Evolutionary conservation across 768 basidiomycete species (phyloP), one percentile per base, ranked within the genome.

Genomic region (Russula olivacea): DNA sequence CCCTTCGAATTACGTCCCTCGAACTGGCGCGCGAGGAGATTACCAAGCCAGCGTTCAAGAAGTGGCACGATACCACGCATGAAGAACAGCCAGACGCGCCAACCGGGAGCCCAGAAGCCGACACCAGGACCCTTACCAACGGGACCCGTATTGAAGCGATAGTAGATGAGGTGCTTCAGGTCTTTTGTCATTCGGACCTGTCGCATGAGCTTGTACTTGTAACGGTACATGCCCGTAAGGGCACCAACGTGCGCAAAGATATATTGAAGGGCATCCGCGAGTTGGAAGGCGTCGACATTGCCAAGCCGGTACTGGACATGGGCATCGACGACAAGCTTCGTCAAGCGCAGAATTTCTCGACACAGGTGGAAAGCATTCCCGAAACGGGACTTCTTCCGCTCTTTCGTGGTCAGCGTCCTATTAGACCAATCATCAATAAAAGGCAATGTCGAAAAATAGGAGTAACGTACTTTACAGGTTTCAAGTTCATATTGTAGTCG

Each of bases 101-200:
- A 99, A 41, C 97, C 97, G 38, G 97, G 97, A 54, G 95, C 94
- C 97, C 97, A 99, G 81, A 99, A 98, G 61, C 97, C 97, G 71
- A 91, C 93, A 68, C 97, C 97, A 54, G 97, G 97, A 68, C 97
- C 97, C 74, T 99, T 99, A 25, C 97, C 97, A 54, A 99, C 97
- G 65, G 97, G 97, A 65, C 97, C 97, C 47, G 97, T 98, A 79
- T 99, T 99, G 84, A 99, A 99, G 64, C 94, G 91, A 72, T 96
- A 96, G 79, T 96, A 96, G 76, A 97, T 95, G 69, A 98, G 78
- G 72, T 98, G 95, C 81, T 99, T 99, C 74, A 98, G 75, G 74
- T 98, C 97, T 83, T 98, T 99, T 69, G 93, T 97, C 94, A 96
- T 96, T 66, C 97, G 89, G 43, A 99, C 94, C 86, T 99, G 97